phyloP scores from a whole-genome alignment of 306 rosid genomes.

The Potentilla sterilis region DNA sequence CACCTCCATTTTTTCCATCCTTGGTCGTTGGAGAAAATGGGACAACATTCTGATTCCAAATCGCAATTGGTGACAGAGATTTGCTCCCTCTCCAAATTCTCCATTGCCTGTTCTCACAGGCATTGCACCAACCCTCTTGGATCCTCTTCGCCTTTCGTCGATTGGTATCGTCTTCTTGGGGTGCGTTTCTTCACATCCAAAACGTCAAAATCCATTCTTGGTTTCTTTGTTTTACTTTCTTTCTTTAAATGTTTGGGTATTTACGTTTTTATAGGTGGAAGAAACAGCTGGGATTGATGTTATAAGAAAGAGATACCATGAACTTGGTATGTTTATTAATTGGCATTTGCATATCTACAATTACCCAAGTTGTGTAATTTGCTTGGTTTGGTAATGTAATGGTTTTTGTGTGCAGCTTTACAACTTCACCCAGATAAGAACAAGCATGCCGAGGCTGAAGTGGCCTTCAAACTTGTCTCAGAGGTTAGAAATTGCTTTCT shows the following conservation, averaged over 20 bases:
- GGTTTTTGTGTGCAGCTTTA: constrained; percentile 52
- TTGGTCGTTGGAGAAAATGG: constrained; percentile 35
- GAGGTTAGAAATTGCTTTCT: constrained; percentile 53
- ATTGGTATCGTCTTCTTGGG: constrained; percentile 88
- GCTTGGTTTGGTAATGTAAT: not conserved
- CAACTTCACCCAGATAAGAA: constrained; percentile 97
- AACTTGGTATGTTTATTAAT: constrained; percentile 61
- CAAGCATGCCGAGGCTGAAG: constrained; percentile 79
- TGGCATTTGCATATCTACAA: not conserved
- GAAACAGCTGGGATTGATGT: constrained; percentile 55
- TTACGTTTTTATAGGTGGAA: constrained; percentile 53
- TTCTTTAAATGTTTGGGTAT: not conserved
- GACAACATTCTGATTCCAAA: constrained; percentile 62
- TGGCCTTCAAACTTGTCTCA: constrained; percentile 84
- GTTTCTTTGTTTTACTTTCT: not conserved
- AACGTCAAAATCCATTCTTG: not conserved
- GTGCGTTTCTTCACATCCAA: constrained; percentile 39
- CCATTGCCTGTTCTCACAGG: constrained; percentile 55
- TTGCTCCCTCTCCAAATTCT: constrained; percentile 59
- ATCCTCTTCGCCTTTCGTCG: constrained; percentile 42
- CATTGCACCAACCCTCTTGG: constrained; percentile 32
- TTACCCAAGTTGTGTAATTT: not conserved
- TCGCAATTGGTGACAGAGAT: constrained; percentile 61
- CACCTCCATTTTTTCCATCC: not conserved
- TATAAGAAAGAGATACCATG: constrained; percentile 70